phyloP scores from a whole-genome alignment of 345 rosid genomes.

The Eucalyptus grandis region DNA sequence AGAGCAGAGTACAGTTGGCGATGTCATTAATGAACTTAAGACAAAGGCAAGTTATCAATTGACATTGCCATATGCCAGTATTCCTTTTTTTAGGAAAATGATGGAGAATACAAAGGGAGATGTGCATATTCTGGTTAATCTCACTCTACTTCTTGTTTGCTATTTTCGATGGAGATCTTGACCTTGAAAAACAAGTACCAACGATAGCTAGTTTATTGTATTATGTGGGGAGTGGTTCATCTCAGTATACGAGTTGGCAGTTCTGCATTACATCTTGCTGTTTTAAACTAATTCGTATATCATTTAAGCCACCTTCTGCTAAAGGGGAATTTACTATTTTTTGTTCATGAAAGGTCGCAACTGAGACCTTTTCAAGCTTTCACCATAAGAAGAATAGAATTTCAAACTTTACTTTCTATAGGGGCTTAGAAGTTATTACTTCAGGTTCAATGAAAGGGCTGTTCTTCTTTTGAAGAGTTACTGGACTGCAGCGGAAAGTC shows the following conservation, averaged over 20 bases:
- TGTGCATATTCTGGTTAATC: background rate
- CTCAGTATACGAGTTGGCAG: background rate
- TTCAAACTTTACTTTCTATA: background rate
- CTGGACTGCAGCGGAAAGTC: background rate
- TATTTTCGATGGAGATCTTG: background rate
- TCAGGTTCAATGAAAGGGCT: background rate
- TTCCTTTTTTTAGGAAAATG: background rate
- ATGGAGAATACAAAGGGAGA: background rate
- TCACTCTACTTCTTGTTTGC: background rate
- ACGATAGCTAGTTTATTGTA: background rate
- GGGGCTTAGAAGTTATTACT: background rate
- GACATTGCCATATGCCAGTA: background rate
- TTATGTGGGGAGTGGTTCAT: background rate
- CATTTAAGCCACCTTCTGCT: background rate
- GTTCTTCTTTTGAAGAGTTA: background rate
- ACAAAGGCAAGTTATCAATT: constrained; percentile 40
- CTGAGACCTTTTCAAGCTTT: background rate
- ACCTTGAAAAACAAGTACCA: background rate
- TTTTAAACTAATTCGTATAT: background rate
- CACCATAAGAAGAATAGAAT: background rate
- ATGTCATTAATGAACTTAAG: constrained; percentile 82
- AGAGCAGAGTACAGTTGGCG: constrained; percentile 88
- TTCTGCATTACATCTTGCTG: background rate
- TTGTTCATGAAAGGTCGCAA: too few relatives aligned
- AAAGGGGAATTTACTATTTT: background rate